Evolutionary conservation across 2,329 filamentous ascomycete species (phyloP), one percentile per base, ranked within the genome.

Genomic region (Nannizziopsis barbatae): DNA sequence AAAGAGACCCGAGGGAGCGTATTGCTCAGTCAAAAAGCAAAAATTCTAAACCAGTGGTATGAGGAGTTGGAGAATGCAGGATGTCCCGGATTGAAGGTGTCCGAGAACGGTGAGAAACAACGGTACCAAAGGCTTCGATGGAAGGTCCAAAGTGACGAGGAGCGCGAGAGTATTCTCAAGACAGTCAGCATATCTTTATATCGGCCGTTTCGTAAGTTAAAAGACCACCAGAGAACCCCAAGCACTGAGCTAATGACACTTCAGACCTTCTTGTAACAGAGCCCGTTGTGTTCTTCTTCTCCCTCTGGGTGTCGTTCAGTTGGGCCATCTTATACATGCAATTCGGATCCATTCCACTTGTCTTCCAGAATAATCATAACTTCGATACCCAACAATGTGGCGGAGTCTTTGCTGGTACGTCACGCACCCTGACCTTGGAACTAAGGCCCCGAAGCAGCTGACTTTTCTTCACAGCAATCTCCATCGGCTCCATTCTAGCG

Each of bases 321-420:
- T 95, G 89, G 89, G 87, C 84, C 0, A 77, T 94, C 0, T 75
- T 95, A 0, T 95, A 95, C 63, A 71, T 95, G 14, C 86, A 84
- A 10, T 90, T 95, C 56, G 79, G 79, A 11, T 83, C 86, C 1
- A 78, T 95, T 4, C 86, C 88, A 0, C 74, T 92, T 3, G 80
- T 94, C 18, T 93, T 92, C 65, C 60, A 70, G 17, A 74, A 71
- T 4, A 80, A 78, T 39, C 80, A 90, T 61, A 67, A 70, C 55
- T 90, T 93, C 69, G 75, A 73, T 51, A 67, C 81, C 32, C 72
- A 83, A 53, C 72, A 86, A 62, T 74, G 76, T 1, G 85, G 84
- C 44, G 77, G 80, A 6, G 75, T 90, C 3, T 95, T 95, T 57
- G 69, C 76, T 0, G 56, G 68, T 71, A 62, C 50, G 57, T 47